Conservation (phyloP, 1,284 basidiomycete genomes). For the Cryptococcus hybrid region DNA sequence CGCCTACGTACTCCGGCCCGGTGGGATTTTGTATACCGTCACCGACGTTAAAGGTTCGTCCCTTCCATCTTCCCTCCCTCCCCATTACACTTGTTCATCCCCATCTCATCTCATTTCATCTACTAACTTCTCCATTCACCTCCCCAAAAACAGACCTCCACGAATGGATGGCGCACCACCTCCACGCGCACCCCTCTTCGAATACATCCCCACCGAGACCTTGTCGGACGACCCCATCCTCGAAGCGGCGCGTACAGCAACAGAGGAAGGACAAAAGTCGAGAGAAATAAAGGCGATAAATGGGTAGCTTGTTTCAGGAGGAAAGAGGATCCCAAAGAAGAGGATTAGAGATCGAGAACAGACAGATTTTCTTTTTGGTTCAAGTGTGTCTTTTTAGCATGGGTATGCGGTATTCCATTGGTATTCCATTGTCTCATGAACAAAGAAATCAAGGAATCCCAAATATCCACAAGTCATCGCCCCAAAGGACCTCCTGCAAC, state of each 20-base stretch:
- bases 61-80: not conserved
- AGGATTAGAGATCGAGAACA: not conserved
- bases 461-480: too few species aligned
- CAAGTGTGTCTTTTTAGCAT: too few species aligned
- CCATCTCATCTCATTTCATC: not conserved
- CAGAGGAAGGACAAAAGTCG: constrained; percentile 97
- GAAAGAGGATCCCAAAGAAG: constrained; percentile 30
- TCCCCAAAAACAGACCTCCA: constrained; percentile 63
- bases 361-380: too few species aligned
- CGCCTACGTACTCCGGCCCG: constrained; percentile 85
- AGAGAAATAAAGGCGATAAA: constrained; percentile 85
- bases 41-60: constrained; percentile 74
- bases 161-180: constrained; percentile 91
- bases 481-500: too few species aligned
- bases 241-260: constrained; percentile 76
- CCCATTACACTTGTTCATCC: not conserved
- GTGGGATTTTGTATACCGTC: constrained; percentile 95
- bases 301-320: constrained; percentile 53
- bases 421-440: too few species aligned
- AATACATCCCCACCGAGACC: constrained; percentile 69
- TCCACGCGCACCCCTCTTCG: constrained; percentile 81
- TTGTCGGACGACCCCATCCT: constrained; percentile 65
- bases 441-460: too few species aligned
- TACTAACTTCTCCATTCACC: not conserved
- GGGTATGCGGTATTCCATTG: too few species aligned